Evolutionary conservation across 306 rosid genomes (phyloP), one percentile per base, ranked within the genome.

Genomic region (Corylus avellana): DNA sequence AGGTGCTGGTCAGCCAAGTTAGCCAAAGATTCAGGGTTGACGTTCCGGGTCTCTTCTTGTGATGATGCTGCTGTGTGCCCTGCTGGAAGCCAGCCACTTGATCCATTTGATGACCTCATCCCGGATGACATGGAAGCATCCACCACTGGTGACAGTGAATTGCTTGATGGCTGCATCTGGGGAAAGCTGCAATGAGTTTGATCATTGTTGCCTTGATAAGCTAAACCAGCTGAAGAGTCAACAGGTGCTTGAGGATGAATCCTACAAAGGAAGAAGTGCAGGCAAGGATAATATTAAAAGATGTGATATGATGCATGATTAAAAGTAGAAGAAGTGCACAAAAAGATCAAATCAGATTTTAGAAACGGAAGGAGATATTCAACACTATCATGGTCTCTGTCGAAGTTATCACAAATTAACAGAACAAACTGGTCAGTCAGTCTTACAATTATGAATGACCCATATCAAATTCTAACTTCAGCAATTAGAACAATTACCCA

Each of bases 31-130:
- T 55, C 47, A n/a, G 7, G 13, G 69, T 62, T 62, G 63, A 59
- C 5, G 53, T 35, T 13, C 35, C 29, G 1, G 56, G 50, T 14
- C 79, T 62, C 69, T 12, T 50, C 63, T 48, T 48, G 25, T 12
- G 49, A 64, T 27, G 63, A 16, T 76, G 61, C 8, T 29, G 39
- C 8, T 29, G 39, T 2, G 8, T 64, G n/a, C 50, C 58, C 53
- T 18, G 39, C 63, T 3, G 4, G 51, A 76, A 32, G 17, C 49
- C 7, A n/a, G 17, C 35, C 61, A 46, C 59, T 10, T 12, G 22
- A 63, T 66, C 14, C 62, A 64, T 64, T 50, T 48, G 79, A 12
- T 49, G 29, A 62, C 53, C 79, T 67, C 62, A 64, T 50, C 16
- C 13, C 3, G 4, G 44, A 13, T 62, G 69, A 27, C 69, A 62